phyloP scores from a whole-genome alignment of 352 stramenopile genomes.

The Phytophthora europaea region DNA sequence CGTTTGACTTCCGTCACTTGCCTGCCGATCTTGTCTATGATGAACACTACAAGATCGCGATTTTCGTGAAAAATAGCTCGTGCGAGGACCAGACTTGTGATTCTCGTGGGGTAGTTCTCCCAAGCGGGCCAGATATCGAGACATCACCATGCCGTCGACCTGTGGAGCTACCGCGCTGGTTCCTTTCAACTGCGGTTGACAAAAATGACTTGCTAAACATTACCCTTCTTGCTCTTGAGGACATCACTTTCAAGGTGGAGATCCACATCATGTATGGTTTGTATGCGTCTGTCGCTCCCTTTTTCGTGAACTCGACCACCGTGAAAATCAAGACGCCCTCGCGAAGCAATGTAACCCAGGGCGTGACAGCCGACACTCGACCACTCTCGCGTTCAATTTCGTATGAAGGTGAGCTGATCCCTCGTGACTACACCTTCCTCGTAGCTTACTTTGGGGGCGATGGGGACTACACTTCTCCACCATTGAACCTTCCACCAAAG shows the following conservation, averaged over 20 bases:
- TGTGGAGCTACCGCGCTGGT: conserved; percentile 92
- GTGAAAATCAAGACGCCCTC: conserved; percentile 84
- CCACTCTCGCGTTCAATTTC: conserved; percentile 88
- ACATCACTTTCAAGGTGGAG: conserved; percentile 96
- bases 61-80: conserved; percentile 95
- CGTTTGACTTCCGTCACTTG: conserved; percentile 96
- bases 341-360: conserved; percentile 80
- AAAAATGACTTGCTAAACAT: conserved; percentile 97
- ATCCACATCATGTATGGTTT: conserved; percentile 97
- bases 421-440: conserved; percentile 93
- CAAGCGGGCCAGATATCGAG: conserved; percentile 79
- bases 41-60: conserved; percentile 96
- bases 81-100: conserved; percentile 92
- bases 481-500: conserved; percentile 96
- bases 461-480: conserved; percentile 74
- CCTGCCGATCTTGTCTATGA: conserved; percentile 93
- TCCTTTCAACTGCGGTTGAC: conserved; percentile 88
- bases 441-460: conserved; percentile 81
- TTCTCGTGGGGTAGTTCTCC: conserved; percentile 56
- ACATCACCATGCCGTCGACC: conserved; percentile 93
- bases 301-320: conserved; percentile 94
- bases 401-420: conserved; percentile 79
- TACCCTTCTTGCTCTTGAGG: conserved; percentile 95
- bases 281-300: conserved; percentile 83
- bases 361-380: conserved; percentile 68